Conservation (phyloP, 2,329 filamentous ascomycete species). For the Escovopsis sp. region DNA sequence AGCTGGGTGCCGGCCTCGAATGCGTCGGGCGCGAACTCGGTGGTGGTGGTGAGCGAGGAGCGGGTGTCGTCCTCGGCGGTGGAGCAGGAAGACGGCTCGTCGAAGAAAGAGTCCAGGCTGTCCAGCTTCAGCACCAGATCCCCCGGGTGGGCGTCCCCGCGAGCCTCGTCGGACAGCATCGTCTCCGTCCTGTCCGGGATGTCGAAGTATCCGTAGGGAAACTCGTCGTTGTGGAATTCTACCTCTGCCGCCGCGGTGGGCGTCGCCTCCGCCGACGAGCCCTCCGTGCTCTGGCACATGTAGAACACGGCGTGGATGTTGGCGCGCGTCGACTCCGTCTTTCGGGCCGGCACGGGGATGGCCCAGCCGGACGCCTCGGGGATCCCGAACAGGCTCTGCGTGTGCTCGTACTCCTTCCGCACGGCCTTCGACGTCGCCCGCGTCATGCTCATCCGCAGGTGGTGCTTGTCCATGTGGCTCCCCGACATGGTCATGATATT, state of each 20-base stretch:
- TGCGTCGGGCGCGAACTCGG: conserved; percentile 47
- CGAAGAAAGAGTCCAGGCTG: conserved; percentile 70
- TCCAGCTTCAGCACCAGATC: conserved; percentile 72
- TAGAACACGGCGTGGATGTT: conserved; percentile 97
- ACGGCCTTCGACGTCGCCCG: conserved; percentile 71
- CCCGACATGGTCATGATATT: conserved; percentile 91
- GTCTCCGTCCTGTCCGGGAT: conserved; percentile 63
- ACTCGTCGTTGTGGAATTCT: conserved; percentile 85
- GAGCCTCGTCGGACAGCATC: conserved; percentile 77
- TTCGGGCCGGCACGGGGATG: conserved; percentile 79
- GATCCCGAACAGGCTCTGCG: conserved; percentile 89
- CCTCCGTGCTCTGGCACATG: conserved; percentile 62
- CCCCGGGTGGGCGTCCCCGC: conserved; percentile 50
- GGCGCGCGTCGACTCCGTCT: conserved; percentile 69
- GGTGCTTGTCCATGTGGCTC: conserved; percentile 83
- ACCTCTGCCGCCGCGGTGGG: conserved; percentile 65
- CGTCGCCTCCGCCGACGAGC: conserved; percentile 39
- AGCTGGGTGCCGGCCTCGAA: conserved; percentile 65
- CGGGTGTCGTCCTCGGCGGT: conserved; percentile 41
- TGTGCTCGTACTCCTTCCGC: conserved; percentile 87
- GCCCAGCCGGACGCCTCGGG: conserved; percentile 94
- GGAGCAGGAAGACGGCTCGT: conserved; percentile 48
- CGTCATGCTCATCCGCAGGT: conserved; percentile 96
- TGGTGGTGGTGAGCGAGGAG: conserved; percentile 45
- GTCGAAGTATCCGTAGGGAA: conserved; percentile 65